Percentiles rank a stretch among this genome's conserved stretches.
Evolutionary conservation across 1,284 basidiomycete species (phyloP).

Genomic region (Coriolopsis trogii): DNA sequence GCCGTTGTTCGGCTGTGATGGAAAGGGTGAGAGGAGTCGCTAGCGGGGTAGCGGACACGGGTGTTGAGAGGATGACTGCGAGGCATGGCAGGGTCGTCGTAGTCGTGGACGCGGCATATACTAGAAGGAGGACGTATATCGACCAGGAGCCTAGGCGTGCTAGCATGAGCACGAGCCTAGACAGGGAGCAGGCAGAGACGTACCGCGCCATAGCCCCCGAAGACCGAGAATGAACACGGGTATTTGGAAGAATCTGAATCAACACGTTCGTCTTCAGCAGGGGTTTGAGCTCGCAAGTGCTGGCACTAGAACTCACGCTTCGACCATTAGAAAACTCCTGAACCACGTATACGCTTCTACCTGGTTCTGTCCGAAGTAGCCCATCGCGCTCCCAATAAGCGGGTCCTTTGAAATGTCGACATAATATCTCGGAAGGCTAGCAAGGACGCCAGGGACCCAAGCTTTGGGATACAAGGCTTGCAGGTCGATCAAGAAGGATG

Average conservation of each 20-base stretch:
- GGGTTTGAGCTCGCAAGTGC: neutral
- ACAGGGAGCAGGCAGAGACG: slow-evolving; percentile 17
- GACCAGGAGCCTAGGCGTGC: slow-evolving; percentile 19
- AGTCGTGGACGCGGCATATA: slow-evolving; percentile 78
- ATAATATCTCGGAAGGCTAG: slow-evolving; percentile 48
- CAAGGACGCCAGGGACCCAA: slow-evolving; percentile 50
- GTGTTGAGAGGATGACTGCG: slow-evolving; percentile 54
- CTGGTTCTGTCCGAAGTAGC: slow-evolving; percentile 39
- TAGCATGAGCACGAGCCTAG: neutral
- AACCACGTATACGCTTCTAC: slow-evolving; percentile 60
- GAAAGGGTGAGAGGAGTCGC: slow-evolving; percentile 33
- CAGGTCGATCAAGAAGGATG: slow-evolving; percentile 67
- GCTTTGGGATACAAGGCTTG: slow-evolving; percentile 65
- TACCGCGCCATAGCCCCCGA: slow-evolving; percentile 67
- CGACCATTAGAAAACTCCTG: slow-evolving; percentile 62
- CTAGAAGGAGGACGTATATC: slow-evolving; percentile 59
- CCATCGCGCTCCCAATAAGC: slow-evolving; percentile 56
- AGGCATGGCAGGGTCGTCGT: slow-evolving; percentile 81
- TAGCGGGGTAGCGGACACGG: slow-evolving; percentile 26
- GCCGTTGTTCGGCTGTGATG: slow-evolving; percentile 46
- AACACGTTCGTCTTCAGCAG: neutral
- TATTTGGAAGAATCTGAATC: slow-evolving; percentile 71
- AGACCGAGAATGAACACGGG: slow-evolving; percentile 76
- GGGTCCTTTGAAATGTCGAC: slow-evolving; percentile 62
- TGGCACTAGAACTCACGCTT: slow-evolving; percentile 39